Base-by-base conservation (phyloP, 352 stramenopile genomes). In the Pythium monospermum region DNA sequence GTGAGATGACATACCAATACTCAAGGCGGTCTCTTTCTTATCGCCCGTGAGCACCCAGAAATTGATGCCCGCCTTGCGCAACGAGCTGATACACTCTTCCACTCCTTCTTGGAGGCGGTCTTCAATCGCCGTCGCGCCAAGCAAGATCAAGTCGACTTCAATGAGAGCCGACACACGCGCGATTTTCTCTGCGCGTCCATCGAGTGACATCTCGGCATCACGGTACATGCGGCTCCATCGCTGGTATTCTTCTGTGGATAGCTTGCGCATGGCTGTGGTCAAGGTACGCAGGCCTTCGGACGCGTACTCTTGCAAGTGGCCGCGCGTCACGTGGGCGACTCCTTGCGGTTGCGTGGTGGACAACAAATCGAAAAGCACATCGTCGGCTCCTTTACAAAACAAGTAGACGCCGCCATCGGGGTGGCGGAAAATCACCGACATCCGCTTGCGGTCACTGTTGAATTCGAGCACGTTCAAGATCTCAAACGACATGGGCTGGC, bases 391-490 rank as follows among this genome's bases (percentile, higher is more conserved):
- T 44, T 95, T 94, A 61, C 85, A 96, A 49, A 91, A 91, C 16
- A 96, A 60, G 13, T 80, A 63, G 12, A 96, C 77, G 39, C 66
- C 68, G 18, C 76, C 83, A 30, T 86, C 75, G 0, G 73, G 72
- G 25, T 90, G 73, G 23, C 92, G 77, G 25, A 98, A 85, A 28
- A 99, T 73, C 30, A 99, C 89, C 18, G 92, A 98, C 96, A 99
- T 99, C 49, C 97, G 75, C 70, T 99, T 99, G 12, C 97, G 76
- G 45, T 98, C 86, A 45, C 91, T 98, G 65, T 98, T 97, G 74
- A 99, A 99, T 64, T 98, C 96, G 42, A 99, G 95, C 5, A 99
- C 83, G 41, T 97, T 96, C 44, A 99, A 66, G 49, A 98, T 87
- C 49, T 91, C 69, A 74, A 92, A 99, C 18, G 78, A 87, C 73